A percentile compares a stretch with the other conserved stretches of the same genome.
These are phyloP conservation scores for Leccinum truebloodii DNA, from an alignment of 768 basidiomycete species.

Conservation along the genomic window DNA sequence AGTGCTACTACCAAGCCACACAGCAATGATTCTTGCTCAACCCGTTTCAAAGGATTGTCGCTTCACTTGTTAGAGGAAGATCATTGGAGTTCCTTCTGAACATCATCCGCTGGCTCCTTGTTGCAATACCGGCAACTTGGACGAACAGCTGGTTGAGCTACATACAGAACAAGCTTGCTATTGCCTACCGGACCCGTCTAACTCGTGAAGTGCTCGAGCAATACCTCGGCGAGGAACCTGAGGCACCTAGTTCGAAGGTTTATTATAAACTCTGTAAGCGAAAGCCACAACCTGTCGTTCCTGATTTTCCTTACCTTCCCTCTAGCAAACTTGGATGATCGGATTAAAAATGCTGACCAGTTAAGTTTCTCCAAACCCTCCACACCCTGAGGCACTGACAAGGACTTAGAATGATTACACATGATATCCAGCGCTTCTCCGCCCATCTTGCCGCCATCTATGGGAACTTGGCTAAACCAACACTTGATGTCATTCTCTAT, in stretches of 20 bases:
- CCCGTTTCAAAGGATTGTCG: constrained; percentile 72
- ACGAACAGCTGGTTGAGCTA: constrained; percentile 92
- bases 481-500: constrained; percentile 90
- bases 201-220: constrained; percentile 80
- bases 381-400: constrained; percentile 12
- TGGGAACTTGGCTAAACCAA: constrained; percentile 90
- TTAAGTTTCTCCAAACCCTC: constrained; percentile 33
- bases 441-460: constrained; percentile 91
- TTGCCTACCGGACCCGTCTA: constrained; percentile 84
- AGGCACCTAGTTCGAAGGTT: constrained; percentile 71
- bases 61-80: constrained; percentile 88
- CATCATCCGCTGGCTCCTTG: constrained; percentile 85
- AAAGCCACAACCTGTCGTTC: neutral
- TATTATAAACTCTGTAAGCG: constrained; percentile 89
- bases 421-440: constrained; percentile 94
- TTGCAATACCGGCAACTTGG: constrained; percentile 93
- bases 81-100: constrained; percentile 78
- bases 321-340: constrained; percentile 88
- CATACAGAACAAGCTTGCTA: constrained; percentile 89
- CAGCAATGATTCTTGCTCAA: constrained; percentile 3
- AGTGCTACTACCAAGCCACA: constrained; percentile 28
- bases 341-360: constrained; percentile 97
- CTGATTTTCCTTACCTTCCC: constrained; percentile 3
- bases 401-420: constrained; percentile 79
- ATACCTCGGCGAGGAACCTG: constrained; percentile 76